A percentile compares a stretch with the other conserved stretches of the same genome.
Evolutionary conservation across 1,139 yeast genomes (phyloP).

Genomic region (Kluyveromyces sp.): DNA sequence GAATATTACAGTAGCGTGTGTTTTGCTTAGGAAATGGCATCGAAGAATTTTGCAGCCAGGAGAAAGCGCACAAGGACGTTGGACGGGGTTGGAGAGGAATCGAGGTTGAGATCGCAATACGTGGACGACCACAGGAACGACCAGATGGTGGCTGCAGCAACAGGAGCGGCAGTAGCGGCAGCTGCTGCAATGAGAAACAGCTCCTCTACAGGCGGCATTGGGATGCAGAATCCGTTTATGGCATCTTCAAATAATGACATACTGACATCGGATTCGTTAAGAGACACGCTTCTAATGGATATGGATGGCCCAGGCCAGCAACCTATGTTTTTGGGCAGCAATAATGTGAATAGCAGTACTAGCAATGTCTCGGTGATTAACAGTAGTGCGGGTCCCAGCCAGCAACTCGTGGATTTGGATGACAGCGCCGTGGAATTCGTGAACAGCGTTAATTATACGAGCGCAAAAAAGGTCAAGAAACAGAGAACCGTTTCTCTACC

Average conservation of each 20-base stretch:
- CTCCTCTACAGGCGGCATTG: background rate
- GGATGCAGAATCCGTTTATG: constrained; percentile 2
- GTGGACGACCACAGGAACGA: background rate
- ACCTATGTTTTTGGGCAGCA: background rate
- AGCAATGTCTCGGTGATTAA: background rate
- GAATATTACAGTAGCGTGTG: too few species aligned
- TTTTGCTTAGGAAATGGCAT: background rate
- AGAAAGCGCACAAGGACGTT: constrained; percentile 4
- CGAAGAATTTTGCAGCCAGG: constrained; percentile 1
- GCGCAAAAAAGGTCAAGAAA: constrained; percentile 32
- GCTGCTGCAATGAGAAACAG: background rate
- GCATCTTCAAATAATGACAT: background rate
- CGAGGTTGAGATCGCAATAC: constrained; percentile 2
- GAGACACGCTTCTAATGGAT: constrained; percentile 3
- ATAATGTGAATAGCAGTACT: background rate
- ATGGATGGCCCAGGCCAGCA: background rate
- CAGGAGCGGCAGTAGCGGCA: background rate
- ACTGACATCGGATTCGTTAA: constrained; percentile 2
- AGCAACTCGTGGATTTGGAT: background rate
- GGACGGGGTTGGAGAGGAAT: background rate
- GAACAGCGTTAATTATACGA: constrained; percentile 7
- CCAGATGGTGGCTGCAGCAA: background rate
- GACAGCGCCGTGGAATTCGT: constrained; percentile 2
- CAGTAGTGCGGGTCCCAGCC: too few species aligned
- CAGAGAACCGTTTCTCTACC: constrained; percentile 66